A percentile compares a stretch with the other conserved stretches of the same genome.
phyloP scores from a whole-genome alignment of 2,329 filamentous ascomycete genomes.

The Scedosporium boydii region DNA sequence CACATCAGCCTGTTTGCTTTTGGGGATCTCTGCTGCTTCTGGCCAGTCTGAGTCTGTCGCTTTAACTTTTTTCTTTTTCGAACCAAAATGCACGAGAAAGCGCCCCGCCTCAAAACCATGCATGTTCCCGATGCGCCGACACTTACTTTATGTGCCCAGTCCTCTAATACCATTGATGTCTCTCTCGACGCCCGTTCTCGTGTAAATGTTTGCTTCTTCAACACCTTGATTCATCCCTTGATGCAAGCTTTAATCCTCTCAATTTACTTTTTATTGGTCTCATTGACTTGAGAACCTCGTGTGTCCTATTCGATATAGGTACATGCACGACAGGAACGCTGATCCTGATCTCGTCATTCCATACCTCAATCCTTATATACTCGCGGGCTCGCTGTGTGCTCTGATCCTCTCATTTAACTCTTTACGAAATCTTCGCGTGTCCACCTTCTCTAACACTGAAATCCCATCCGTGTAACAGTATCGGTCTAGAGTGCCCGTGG shows the following conservation, averaged over 20 bases:
- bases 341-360: not conserved
- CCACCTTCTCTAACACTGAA: no score
- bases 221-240: not conserved
- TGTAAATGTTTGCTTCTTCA: not conserved
- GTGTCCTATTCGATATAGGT: not conserved
- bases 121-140: not conserved
- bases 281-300: not conserved
- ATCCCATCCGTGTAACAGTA: no score
- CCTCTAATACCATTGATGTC: not conserved
- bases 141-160: no score
- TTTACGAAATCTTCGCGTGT: not conserved
- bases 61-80: not conserved
- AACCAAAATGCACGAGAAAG: not conserved
- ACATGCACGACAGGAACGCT: not conserved
- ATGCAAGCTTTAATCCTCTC: not conserved
- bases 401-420: no score
- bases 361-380: not conserved
- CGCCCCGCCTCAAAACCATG: not conserved
- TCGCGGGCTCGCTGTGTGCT: no score
- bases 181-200: not conserved
- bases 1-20: slow-evolving; percentile 2
- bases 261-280: not conserved
- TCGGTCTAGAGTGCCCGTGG: no score
- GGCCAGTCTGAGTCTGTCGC: not conserved
- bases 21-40: not conserved